Evolutionary conservation across 768 basidiomycete genomes (phyloP).

Genomic region (Mrakia frigida): DNA sequence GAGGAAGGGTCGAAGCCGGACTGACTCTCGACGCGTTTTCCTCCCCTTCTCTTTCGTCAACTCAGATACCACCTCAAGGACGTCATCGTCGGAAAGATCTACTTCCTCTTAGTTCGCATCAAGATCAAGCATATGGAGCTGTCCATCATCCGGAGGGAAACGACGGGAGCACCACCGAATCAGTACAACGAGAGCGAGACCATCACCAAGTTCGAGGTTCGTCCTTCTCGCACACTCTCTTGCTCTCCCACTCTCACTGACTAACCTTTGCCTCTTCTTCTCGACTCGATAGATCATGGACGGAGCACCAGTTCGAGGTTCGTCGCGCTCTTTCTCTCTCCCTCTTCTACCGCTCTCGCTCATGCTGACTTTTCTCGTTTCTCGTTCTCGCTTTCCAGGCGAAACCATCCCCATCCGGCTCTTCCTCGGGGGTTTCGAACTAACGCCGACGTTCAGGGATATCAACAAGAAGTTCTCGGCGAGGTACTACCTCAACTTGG

Average conservation of each 20-base stretch:
- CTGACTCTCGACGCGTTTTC: background rate
- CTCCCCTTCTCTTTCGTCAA: background rate
- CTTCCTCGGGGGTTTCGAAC: conserved; percentile 95
- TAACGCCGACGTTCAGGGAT: conserved; percentile 97
- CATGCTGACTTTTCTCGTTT: background rate
- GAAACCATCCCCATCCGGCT: conserved; percentile 97
- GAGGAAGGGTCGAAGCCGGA: too few relatives aligned
- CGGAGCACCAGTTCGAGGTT: conserved; percentile 91
- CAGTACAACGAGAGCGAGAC: conserved; percentile 99
- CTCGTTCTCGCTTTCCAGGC: conserved; percentile 50
- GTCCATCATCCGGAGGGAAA: conserved; percentile 94
- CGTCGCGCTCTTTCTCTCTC: conserved; percentile 5
- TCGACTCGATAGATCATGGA: conserved; percentile 76
- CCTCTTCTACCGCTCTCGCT: background rate
- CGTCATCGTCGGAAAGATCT: conserved; percentile 98
- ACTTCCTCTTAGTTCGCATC: conserved; percentile 95
- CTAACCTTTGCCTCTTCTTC: background rate
- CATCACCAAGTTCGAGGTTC: conserved; percentile 87
- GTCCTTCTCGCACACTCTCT: background rate
- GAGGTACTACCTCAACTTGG: conserved; percentile 93
- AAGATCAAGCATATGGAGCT: conserved; percentile 99
- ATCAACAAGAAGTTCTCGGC: conserved; percentile 99
- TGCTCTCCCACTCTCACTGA: background rate
- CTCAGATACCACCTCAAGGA: conserved; percentile 94
- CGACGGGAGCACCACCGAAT: conserved; percentile 94